A percentile compares a stretch with the other conserved stretches of the same genome.
phyloP scores from a whole-genome alignment of 176 grass and related monocot genomes.

The Eleusine indica region DNA sequence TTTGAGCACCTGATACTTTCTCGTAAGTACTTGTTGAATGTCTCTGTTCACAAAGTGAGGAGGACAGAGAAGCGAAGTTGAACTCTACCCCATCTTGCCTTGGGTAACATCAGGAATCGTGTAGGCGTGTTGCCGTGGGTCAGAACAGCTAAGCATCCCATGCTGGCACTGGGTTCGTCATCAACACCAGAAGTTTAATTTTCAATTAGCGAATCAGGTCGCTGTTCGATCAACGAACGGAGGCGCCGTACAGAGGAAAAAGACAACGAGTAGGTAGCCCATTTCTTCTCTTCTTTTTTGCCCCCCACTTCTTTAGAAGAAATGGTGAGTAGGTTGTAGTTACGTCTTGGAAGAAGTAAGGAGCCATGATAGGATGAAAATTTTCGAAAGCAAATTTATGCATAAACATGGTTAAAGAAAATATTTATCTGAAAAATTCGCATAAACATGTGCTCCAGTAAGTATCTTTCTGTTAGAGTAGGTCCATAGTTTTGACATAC shows the following conservation, averaged over 20 bases:
- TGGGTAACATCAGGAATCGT: neutral
- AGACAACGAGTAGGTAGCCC: slow-evolving; percentile 14
- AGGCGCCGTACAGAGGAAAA: neutral
- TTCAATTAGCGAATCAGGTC: slow-evolving; percentile 17
- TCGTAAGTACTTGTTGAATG: neutral
- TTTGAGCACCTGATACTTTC: no score
- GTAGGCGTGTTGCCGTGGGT: neutral
- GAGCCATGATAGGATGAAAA: slow-evolving; percentile 2
- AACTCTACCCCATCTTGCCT: neutral
- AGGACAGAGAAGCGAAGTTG: slow-evolving; percentile 10
- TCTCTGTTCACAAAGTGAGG: neutral
- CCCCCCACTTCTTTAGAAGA: neutral
- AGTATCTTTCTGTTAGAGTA: slow-evolving; percentile 16
- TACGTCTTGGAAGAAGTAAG: slow-evolving; percentile 33
- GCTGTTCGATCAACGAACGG: slow-evolving; percentile 28
- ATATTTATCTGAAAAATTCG: neutral
- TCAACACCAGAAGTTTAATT: neutral
- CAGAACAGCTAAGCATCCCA: neutral
- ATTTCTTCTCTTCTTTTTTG: neutral
- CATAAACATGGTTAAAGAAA: slow-evolving; percentile 11
- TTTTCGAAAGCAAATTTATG: slow-evolving; percentile 18
- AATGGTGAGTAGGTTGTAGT: slow-evolving; percentile 14
- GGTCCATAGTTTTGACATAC: neutral
- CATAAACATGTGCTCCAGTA: neutral
- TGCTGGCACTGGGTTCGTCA: slow-evolving; percentile 9